A percentile compares a stretch with the other conserved stretches of the same genome.
Evolutionary conservation across 768 basidiomycete genomes (phyloP).

Genomic region (Floccularia luteovirens): DNA sequence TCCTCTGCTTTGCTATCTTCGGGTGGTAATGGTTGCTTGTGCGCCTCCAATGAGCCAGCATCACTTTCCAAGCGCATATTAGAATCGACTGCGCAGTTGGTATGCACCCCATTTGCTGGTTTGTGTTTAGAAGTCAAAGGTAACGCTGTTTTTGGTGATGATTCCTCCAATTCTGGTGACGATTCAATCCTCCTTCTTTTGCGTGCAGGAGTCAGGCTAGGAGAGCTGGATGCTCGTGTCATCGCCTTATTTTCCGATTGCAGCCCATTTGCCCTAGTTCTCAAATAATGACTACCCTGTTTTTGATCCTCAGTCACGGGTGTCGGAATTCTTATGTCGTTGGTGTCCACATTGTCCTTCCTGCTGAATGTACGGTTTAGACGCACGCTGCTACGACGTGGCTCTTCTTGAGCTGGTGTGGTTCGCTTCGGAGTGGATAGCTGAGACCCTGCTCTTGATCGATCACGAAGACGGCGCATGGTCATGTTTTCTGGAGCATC

Average conservation of each 20-base stretch:
- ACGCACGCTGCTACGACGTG: slow-evolving; percentile 2
- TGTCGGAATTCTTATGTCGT: slow-evolving; percentile 18
- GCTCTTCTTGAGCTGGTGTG: neutral
- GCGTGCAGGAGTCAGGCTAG: slow-evolving; percentile 19
- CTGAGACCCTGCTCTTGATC: slow-evolving; percentile 6
- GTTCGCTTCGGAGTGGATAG: neutral
- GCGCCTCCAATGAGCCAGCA: neutral
- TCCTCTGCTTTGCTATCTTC: neutral
- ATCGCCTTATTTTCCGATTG: slow-evolving; percentile 10
- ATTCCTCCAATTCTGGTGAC: slow-evolving; percentile 22
- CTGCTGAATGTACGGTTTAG: slow-evolving; percentile 6
- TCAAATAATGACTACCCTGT: slow-evolving; percentile 21
- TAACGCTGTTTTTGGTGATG: slow-evolving; percentile 4
- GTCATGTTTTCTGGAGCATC: slow-evolving; percentile 1
- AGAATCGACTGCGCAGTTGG: slow-evolving; percentile 4
- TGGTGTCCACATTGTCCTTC: slow-evolving; percentile 9
- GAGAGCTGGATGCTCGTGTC: neutral
- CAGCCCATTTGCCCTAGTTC: slow-evolving; percentile 13
- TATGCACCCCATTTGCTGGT: slow-evolving; percentile 1
- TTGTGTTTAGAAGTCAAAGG: slow-evolving; percentile 7
- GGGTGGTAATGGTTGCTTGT: neutral
- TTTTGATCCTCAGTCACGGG: slow-evolving; percentile 22
- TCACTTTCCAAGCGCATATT: too few species aligned
- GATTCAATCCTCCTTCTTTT: slow-evolving; percentile 40
- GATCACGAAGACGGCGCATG: slow-evolving; percentile 7